Conservation (phyloP, 305 asterid genomes). For the Rubia peregrina region DNA sequence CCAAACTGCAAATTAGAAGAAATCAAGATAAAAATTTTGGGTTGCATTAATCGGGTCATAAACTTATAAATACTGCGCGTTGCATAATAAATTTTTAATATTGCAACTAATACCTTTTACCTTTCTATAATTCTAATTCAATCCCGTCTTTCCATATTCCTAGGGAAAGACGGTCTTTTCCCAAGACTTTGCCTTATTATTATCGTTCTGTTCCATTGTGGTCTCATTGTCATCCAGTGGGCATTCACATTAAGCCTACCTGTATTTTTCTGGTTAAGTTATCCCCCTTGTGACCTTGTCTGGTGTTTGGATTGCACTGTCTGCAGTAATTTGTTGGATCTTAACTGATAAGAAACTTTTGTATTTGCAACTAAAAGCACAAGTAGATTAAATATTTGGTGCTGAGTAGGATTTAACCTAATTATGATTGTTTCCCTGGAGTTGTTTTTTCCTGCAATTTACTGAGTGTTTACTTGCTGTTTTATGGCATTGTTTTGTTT, state of each 20-base stretch:
- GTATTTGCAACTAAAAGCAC: neutral
- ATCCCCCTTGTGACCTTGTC: constrained; percentile 2
- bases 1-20: too few relatives aligned
- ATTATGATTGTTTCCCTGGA: neutral
- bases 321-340: constrained; percentile 1
- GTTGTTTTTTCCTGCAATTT: neutral
- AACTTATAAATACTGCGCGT: too few relatives aligned
- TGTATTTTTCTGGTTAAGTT: neutral
- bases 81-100: too few relatives aligned
- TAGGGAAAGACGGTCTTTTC: too few relatives aligned
- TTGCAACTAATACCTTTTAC: too few relatives aligned
- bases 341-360: neutral
- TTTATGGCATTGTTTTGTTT: neutral
- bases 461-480: neutral
- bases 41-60: too few relatives aligned
- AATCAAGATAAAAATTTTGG: too few relatives aligned
- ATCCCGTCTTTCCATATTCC: too few relatives aligned
- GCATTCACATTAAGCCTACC: neutral
- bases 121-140: too few relatives aligned
- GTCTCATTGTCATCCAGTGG: neutral
- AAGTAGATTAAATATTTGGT: neutral
- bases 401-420: neutral
- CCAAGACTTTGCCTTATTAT: too few relatives aligned
- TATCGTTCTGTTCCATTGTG: neutral
- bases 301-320: constrained; percentile 2